Evolutionary conservation across 805 yeast species (phyloP), one percentile per base, ranked within the genome.

Genomic region (Suhomyces pyralidae): DNA sequence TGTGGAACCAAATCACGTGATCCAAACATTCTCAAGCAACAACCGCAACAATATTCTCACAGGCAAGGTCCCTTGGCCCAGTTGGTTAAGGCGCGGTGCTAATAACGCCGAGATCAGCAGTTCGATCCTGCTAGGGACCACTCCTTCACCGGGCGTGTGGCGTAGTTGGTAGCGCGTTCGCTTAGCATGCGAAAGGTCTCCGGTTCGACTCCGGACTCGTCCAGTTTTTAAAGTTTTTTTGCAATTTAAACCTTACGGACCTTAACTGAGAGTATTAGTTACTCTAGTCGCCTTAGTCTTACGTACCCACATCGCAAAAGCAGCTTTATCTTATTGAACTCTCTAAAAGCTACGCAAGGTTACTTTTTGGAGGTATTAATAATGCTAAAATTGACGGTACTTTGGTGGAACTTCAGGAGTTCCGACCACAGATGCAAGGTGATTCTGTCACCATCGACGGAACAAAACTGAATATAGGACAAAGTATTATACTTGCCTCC

Each of bases 101-200:
- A 77, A 77, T 77, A 76, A 73, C 77, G 76, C 77, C 71, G 70
- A 73, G 78, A 73, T 73, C 78, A 72, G 77, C 78, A 69, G 78
- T 73, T 73, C 78, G 78, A 73, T 65, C 69, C 70, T 59, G 69
- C 65, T 62, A 64, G 68, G 68, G 68, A 64, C 59, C 59, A 57
- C 44, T 50, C 49, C 40, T 34, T 45, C 24, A 17, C 2, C 25
- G 86, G 86, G 87, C 86, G 84, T 82, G 85, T 82, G 88, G 86
- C 86, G 87, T 80, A 82, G 87, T 83, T 81, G 86, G 87, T 83
- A 83, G 86, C 86, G 86, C 86, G 86, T 81, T 81, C 84, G 82
- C 86, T 82, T 82, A 81, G 86, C 86, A 82, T 82, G 86, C 81
- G 84, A 81, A 81, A 82, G 86, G 87, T 82, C 86, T 81, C 82